These are phyloP conservation scores for Dryas integrifolia DNA, from an alignment of 331 rosid genomes.

Conservation along the genomic window DNA sequence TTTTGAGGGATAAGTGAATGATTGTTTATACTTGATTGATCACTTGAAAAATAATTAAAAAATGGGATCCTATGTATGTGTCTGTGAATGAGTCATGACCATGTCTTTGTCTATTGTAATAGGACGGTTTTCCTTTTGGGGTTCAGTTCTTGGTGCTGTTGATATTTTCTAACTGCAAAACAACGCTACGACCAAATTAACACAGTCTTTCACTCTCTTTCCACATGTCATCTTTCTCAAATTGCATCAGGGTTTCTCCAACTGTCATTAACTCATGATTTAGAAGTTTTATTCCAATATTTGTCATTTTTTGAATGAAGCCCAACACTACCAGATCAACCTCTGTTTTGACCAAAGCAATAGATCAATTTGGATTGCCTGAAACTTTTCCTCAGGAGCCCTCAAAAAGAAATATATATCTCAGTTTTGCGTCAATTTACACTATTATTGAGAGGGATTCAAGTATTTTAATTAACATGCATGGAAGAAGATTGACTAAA, in stretches of 20 bases:
- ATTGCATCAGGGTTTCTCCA: constrained; percentile 19
- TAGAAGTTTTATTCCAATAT: neutral
- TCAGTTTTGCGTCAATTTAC: too few relatives aligned
- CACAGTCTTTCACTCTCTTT: neutral
- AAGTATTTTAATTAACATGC: too few relatives aligned
- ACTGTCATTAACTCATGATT: constrained; percentile 30
- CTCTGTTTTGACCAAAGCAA: too few relatives aligned
- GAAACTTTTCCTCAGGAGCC: too few relatives aligned
- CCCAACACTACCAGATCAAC: neutral
- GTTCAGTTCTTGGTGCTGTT: constrained; percentile 1
- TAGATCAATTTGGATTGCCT: too few relatives aligned
- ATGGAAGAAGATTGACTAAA: too few relatives aligned
- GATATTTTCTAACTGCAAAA: neutral
- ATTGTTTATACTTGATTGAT: neutral
- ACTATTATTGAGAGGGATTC: too few relatives aligned
- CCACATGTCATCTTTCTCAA: neutral
- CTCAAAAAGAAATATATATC: too few relatives aligned
- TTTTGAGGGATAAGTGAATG: neutral
- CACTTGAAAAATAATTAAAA: too few relatives aligned
- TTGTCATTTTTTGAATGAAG: neutral
- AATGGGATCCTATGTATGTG: too few relatives aligned
- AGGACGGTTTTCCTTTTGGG: neutral
- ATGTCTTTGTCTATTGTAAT: neutral
- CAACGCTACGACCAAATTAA: neutral
- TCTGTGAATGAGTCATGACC: neutral